Evolutionary conservation across 805 yeast species (phyloP).

Genomic region (Kluyveromyces wickerhamii): DNA sequence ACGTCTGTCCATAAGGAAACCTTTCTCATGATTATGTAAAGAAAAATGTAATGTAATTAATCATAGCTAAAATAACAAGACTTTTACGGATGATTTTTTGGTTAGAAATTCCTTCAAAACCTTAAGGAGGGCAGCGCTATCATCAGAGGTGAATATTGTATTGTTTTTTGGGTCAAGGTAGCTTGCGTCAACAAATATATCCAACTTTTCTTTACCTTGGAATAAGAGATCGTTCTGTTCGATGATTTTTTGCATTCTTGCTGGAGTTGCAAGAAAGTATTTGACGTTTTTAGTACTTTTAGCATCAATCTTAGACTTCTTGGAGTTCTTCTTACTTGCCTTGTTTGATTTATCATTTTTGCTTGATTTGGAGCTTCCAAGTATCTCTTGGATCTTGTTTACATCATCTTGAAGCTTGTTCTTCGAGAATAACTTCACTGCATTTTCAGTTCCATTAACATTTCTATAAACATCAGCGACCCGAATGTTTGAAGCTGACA

Average conservation of each 20-base stretch:
- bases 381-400: constrained; percentile 17
- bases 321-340: constrained; percentile 7
- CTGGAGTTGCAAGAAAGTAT: constrained; percentile 27
- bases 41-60: neutral
- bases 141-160: constrained; percentile 23
- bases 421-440: constrained; percentile 67
- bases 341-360: constrained; percentile 2
- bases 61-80: constrained; percentile 21
- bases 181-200: constrained; percentile 29
- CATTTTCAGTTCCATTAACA: constrained; percentile 41
- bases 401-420: constrained; percentile 61
- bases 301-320: constrained; percentile 9
- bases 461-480: constrained; percentile 81
- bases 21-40: constrained; percentile 11
- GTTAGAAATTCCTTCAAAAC: constrained; percentile 20
- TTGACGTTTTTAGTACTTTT: constrained; percentile 9
- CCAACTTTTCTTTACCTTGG: constrained; percentile 30
- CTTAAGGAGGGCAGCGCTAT: constrained; percentile 18
- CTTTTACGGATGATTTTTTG: constrained; percentile 30
- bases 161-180: constrained; percentile 27
- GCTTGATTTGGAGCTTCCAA: constrained; percentile 6
- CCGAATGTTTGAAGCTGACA: constrained; percentile 72
- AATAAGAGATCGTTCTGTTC: constrained; percentile 21
- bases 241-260: constrained; percentile 24
- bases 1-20: constrained; percentile 27